phyloP scores from a whole-genome alignment of 352 stramenopile genomes.

The Phytophthora palmivora region DNA sequence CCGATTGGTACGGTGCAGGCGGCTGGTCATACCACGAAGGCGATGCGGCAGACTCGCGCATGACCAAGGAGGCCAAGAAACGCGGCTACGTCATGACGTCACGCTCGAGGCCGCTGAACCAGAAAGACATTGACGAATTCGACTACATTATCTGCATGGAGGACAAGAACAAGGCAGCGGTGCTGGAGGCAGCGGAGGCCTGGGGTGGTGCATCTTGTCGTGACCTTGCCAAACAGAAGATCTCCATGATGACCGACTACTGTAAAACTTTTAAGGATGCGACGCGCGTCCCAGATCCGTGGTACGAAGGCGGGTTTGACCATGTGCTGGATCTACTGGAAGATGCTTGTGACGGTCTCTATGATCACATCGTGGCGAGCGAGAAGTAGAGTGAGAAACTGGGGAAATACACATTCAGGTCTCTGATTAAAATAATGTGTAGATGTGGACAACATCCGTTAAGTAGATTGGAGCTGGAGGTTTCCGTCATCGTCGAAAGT shows the following conservation, averaged over 20 bases:
- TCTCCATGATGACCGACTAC: constrained; percentile 86
- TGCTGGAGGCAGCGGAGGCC: constrained; percentile 80
- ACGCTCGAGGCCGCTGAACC: constrained; percentile 73
- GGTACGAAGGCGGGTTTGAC: constrained; percentile 92
- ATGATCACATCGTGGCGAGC: constrained; percentile 50
- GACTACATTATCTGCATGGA: constrained; percentile 93
- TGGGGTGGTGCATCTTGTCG: constrained; percentile 76
- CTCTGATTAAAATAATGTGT: constrained; percentile 5
- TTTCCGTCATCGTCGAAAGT: constrained; percentile 39
- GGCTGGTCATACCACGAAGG: constrained; percentile 91
- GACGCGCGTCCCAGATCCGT: constrained; percentile 79
- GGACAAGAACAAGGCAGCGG: constrained; percentile 79
- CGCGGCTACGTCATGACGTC: constrained; percentile 86
- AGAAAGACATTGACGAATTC: constrained; percentile 78
- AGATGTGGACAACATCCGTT: constrained; percentile 2
- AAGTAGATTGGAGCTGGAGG: constrained; percentile 26
- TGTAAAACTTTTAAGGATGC: constrained; percentile 72
- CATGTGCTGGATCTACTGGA: constrained; percentile 90
- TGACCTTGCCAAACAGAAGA: constrained; percentile 65
- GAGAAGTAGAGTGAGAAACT: constrained; percentile 10
- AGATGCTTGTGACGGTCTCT: constrained; percentile 85
- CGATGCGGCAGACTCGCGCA: constrained; percentile 81
- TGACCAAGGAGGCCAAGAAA: constrained; percentile 87
- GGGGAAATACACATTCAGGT: constrained; percentile 12
- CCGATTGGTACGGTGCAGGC: constrained; percentile 77